These are phyloP conservation scores for Camellia oleifera DNA, from an alignment of 179 eudicot genomes.

Conservation along the genomic window DNA sequence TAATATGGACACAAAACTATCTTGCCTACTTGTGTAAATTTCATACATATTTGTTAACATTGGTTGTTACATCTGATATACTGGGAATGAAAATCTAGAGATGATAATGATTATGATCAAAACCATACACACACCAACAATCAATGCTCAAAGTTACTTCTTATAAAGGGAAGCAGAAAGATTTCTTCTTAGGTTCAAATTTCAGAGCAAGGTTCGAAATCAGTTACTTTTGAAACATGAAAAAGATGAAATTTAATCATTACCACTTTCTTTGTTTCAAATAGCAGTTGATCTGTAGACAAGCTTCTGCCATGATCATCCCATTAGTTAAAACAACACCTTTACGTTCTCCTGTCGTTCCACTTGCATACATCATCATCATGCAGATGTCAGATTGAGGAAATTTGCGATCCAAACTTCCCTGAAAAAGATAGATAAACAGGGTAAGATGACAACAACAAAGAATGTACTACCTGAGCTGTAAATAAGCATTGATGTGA, in stretches of 20 bases:
- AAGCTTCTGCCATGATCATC: conserved; percentile 65
- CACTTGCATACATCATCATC: conserved; percentile 86
- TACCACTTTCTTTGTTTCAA: conserved; percentile 70
- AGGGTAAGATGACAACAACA: neutral
- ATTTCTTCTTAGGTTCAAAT: neutral
- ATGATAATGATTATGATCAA: too few species aligned
- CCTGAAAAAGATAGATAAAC: conserved; percentile 42
- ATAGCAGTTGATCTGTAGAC: conserved; percentile 57
- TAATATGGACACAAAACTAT: too few species aligned
- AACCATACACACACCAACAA: too few species aligned
- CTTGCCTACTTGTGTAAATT: too few species aligned
- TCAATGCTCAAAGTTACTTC: too few species aligned
- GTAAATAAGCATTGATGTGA: neutral
- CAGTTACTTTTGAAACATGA: neutral
- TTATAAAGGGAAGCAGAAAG: too few species aligned
- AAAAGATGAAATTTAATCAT: neutral
- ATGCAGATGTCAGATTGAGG: conserved; percentile 67
- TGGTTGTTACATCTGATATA: too few species aligned
- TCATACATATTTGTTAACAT: too few species aligned
- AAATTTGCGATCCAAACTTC: conserved; percentile 49
- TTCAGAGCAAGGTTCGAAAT: too few species aligned
- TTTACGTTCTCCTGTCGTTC: conserved; percentile 93
- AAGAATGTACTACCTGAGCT: neutral
- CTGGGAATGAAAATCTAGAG: too few species aligned
- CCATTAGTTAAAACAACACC: conserved; percentile 78